Evolutionary conservation across 2,329 filamentous ascomycete species (phyloP).

Genomic region (Neodidymelliopsis sp.): DNA sequence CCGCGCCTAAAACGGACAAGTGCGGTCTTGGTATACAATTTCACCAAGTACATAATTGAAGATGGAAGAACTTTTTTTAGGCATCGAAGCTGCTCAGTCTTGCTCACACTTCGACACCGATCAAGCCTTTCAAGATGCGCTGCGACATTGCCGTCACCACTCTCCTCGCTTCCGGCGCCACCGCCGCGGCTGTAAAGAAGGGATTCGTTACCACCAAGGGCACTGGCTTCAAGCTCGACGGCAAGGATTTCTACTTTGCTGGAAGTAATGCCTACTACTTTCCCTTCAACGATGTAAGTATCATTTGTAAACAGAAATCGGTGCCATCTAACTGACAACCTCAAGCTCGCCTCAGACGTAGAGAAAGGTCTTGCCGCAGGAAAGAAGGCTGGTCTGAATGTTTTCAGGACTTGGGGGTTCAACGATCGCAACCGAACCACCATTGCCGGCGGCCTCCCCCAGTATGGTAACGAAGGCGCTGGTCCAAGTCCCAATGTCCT

Average conservation of each 20-base stretch:
- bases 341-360: constrained; percentile 57
- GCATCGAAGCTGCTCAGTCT: constrained; percentile 6
- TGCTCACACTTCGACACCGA: neutral
- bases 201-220: constrained; percentile 61
- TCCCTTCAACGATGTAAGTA: constrained; percentile 59
- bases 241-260: constrained; percentile 64
- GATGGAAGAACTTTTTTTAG: neutral
- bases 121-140: constrained; percentile 18
- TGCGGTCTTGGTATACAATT: constrained; percentile 11
- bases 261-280: constrained; percentile 66
- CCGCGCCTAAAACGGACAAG: constrained; percentile 13
- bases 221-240: constrained; percentile 61
- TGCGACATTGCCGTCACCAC: constrained; percentile 25
- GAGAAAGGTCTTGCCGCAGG: constrained; percentile 57
- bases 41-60: constrained; percentile 14
- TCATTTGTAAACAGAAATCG: neutral
- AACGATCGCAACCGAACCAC: constrained; percentile 64
- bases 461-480: constrained; percentile 61
- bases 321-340: neutral
- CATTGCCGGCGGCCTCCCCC: constrained; percentile 54
- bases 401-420: constrained; percentile 66
- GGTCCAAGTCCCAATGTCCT: constrained; percentile 57
- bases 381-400: constrained; percentile 58
- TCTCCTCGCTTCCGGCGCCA: constrained; percentile 24
- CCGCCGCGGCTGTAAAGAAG: constrained; percentile 26